phyloP scores from a whole-genome alignment of 176 grass and related monocot species.

The Triticum dicoccoides region DNA sequence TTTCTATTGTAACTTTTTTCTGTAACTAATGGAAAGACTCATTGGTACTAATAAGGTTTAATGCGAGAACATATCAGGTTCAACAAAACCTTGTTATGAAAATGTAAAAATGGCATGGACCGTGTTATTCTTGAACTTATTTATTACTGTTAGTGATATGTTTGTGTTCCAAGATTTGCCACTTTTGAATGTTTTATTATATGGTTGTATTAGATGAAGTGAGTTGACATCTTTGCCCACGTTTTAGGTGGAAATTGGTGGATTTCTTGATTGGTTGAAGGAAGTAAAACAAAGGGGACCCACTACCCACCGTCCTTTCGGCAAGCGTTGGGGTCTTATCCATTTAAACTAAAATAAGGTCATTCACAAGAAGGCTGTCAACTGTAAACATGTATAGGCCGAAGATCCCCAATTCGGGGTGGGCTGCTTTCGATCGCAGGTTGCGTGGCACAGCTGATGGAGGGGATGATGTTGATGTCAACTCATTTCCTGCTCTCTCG shows the following conservation, averaged over 20 bases:
- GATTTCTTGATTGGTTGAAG: background rate
- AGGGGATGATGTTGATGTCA: slow-evolving; percentile 9
- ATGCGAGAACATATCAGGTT: background rate
- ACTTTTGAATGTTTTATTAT: background rate
- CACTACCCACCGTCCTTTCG: slow-evolving; percentile 1
- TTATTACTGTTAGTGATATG: background rate
- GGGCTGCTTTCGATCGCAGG: slow-evolving; percentile 79
- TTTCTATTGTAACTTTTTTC: background rate
- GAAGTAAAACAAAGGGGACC: slow-evolving; percentile 16
- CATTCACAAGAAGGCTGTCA: slow-evolving; percentile 5
- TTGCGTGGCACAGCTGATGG: slow-evolving; percentile 38
- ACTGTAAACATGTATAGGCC: slow-evolving; percentile 49
- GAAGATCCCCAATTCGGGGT: slow-evolving; percentile 57
- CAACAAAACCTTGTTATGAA: background rate
- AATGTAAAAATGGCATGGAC: background rate
- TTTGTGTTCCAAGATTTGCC: background rate
- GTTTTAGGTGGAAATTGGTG: slow-evolving; percentile 15
- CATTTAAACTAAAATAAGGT: slow-evolving; percentile 13
- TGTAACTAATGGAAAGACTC: background rate
- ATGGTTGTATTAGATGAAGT: slow-evolving; percentile 4
- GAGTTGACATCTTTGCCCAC: background rate
- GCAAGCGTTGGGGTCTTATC: background rate
- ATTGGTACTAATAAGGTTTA: background rate
- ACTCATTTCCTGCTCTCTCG: slow-evolving; percentile 65
- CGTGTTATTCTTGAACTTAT: background rate